Base-by-base conservation (phyloP, 352 stramenopile species). In the Phytophthora agathidicida region DNA sequence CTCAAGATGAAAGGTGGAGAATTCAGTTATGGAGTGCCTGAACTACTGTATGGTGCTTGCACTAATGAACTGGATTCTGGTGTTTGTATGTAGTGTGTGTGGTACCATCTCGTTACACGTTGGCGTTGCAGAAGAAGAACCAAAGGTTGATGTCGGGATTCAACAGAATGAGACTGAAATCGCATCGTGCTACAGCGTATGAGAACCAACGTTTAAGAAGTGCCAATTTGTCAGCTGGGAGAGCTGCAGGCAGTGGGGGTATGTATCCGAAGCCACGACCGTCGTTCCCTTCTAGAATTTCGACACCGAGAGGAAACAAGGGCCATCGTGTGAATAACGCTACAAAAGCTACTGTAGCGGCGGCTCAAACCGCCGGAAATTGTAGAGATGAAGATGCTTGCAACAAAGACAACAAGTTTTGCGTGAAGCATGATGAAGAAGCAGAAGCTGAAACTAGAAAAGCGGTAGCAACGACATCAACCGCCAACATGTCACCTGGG, bases 61-160 rank as follows among this genome's bases (percentile, higher is more conserved):
- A 32, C 10, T 16, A 20, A 13, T 41, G 5, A 0, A 26, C 7
- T 20, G 30, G 36, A 27, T 4, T 37, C 7, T 37, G n/a, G 30
- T 1, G 7, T 23, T 39, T n/a, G 20, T 35, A n/a, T 4, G 2
- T 41, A 87, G 77, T 86, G 23, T 79, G 83, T 50, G 77, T 91
- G 16, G 70, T 89, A 7, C 65, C 75, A 8, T 91, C 81, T 16
- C 67, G 73, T 2, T 91, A 89, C 41, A 75, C 72, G 26, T 72
- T 87, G 59, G 60, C 74, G 14, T 44, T 91, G 32, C 68, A 86
- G 43, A 60, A 54, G 37, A 72, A 59, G 45, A 88, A 81, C 33
- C 39, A 68, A 11, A 70, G 71, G 10, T 48, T 58, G 7, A 23
- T 20, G 33, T 54, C 10, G 5, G 42, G 16, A 24, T 26, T 41